Evolutionary conservation across 495 filamentous ascomycete genomes (phyloP).

Genomic region (Aspergillus taichungensis): DNA sequence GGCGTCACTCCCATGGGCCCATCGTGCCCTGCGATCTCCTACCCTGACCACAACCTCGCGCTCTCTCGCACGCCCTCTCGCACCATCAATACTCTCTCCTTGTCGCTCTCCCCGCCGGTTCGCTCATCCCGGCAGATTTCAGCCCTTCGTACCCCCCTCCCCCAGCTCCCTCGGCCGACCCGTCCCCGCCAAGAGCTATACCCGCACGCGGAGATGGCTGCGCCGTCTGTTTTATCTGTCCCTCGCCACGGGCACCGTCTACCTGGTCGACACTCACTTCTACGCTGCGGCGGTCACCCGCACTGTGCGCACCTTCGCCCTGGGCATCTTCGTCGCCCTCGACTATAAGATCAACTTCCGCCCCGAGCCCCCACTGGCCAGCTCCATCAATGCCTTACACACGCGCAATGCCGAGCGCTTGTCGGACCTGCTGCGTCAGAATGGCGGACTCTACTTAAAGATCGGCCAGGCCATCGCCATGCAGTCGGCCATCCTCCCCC

Average conservation of each 20-base stretch:
- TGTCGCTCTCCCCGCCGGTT: conserved; percentile 11
- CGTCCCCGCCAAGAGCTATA: conserved; percentile 52
- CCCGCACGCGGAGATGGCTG: conserved; percentile 61
- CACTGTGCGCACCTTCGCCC: conserved; percentile 70
- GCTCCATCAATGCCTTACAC: conserved; percentile 65
- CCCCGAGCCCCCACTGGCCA: conserved; percentile 57
- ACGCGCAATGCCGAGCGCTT: conserved; percentile 72
- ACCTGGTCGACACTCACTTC: conserved; percentile 58
- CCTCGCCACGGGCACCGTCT: conserved; percentile 47
- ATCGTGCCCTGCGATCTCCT: conserved; percentile 18
- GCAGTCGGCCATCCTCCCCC: conserved; percentile 88
- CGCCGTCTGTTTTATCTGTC: conserved; percentile 62
- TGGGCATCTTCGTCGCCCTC: conserved; percentile 70
- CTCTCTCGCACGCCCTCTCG: neutral
- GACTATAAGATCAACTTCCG: conserved; percentile 98
- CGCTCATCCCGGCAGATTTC: conserved; percentile 39
- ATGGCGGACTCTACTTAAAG: conserved; percentile 94
- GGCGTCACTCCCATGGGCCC: conserved; percentile 20
- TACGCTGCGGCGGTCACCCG: conserved; percentile 73
- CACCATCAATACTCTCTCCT: conserved; percentile 4
- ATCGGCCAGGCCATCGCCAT: conserved; percentile 98
- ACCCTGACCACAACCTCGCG: conserved; percentile 1
- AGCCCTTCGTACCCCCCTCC: conserved; percentile 71
- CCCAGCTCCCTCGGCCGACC: conserved; percentile 73
- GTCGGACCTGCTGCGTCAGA: conserved; percentile 66